Conservation (phyloP, 805 yeast species). For the Barnettozyma sucrosica region DNA sequence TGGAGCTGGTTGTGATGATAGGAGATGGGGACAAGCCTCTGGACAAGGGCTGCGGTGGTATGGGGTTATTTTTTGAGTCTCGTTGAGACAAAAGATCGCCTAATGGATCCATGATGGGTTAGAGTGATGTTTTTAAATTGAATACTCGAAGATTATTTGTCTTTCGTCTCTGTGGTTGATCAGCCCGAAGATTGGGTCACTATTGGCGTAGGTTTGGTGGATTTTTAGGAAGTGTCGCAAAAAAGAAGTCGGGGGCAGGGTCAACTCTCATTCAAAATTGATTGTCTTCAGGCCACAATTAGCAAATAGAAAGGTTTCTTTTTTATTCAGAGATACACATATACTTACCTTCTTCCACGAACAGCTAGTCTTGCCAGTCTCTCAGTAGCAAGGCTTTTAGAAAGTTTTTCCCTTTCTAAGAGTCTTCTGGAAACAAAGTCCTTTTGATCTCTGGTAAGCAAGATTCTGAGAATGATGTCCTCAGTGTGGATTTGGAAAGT, state of each 20-base stretch:
- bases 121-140: not conserved
- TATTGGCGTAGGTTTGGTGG: not conserved
- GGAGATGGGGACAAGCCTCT: not conserved
- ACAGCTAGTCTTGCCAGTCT: constrained; percentile 25
- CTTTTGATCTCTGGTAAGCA: constrained; percentile 59
- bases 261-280: too few relatives aligned
- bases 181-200: not conserved
- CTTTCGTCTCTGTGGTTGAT: not conserved
- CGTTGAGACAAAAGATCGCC: not conserved
- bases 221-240: not conserved
- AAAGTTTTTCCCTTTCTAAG: constrained; percentile 49
- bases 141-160: not conserved
- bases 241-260: not conserved
- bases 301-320: too few relatives aligned
- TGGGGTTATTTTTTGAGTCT: not conserved
- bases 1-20: not conserved
- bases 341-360: constrained; percentile 5
- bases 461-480: constrained; percentile 65
- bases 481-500: constrained; percentile 41
- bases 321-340: not conserved
- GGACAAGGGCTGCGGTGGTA: not conserved
- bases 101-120: not conserved
- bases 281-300: too few relatives aligned
- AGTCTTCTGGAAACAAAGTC: constrained; percentile 54
- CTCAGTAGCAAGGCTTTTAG: constrained; percentile 30